Evolutionary conservation across 2,329 filamentous ascomycete species (phyloP).

Genomic region (Cordyceps militaris): DNA sequence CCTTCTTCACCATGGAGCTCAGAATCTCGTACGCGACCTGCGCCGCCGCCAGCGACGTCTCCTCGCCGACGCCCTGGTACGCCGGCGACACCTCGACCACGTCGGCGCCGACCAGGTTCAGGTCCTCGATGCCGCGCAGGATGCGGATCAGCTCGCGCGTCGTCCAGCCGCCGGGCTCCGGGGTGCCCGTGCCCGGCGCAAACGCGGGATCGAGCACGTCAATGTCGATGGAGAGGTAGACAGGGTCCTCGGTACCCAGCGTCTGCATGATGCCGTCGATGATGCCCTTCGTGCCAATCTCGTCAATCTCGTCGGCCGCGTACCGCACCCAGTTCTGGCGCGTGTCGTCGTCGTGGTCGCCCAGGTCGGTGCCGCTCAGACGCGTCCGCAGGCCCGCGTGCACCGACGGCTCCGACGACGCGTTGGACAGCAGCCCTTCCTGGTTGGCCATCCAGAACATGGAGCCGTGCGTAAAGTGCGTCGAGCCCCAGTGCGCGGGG

Average conservation of each 20-base stretch:
- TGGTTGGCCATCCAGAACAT: constrained; percentile 87
- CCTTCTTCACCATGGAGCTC: constrained; percentile 62
- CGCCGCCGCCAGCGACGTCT: constrained; percentile 69
- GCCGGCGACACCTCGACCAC: constrained; percentile 81
- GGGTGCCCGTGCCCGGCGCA: constrained; percentile 73
- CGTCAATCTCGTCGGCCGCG: constrained; percentile 77
- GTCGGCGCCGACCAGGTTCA: constrained; percentile 85
- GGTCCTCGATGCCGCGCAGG: constrained; percentile 67
- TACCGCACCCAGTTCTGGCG: constrained; percentile 70
- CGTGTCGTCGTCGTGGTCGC: constrained; percentile 62
- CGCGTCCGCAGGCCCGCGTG: constrained; percentile 79
- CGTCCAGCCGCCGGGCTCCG: constrained; percentile 87
- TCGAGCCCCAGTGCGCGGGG: constrained; percentile 59
- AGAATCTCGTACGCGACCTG: constrained; percentile 76
- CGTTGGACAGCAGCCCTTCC: constrained; percentile 70
- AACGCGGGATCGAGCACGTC: constrained; percentile 71
- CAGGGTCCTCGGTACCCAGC: constrained; percentile 68
- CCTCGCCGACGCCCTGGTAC: constrained; percentile 70
- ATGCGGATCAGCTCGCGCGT: constrained; percentile 81
- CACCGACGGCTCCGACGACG: constrained; percentile 54
- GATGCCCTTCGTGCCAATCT: constrained; percentile 65
- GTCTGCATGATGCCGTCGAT: constrained; percentile 62
- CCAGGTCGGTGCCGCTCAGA: constrained; percentile 55
- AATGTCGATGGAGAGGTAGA: constrained; percentile 76
- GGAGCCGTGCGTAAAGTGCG: constrained; percentile 75